Base-by-base conservation (phyloP, 2,329 filamentous ascomycete genomes). In the Pezicula radicicola region DNA sequence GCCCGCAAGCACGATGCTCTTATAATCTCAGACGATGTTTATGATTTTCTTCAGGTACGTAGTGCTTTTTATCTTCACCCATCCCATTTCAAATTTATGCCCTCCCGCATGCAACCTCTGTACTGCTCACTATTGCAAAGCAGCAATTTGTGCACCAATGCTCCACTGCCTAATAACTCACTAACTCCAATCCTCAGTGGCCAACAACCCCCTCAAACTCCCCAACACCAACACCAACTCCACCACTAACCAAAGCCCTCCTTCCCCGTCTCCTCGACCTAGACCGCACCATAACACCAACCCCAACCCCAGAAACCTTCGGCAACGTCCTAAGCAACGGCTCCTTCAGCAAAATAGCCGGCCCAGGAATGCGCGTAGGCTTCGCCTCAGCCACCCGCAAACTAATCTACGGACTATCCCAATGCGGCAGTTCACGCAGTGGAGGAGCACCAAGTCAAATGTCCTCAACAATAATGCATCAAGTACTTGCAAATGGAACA, bases 21-120 rank as follows among this genome's bases (percentile, higher is more conserved):
- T n/a, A 71, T 97, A 50, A 78, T 97, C 27, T 83, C 83, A 46
- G 93, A 97, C 71, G 94, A 99, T 68, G 91, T 97, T 9, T 99
- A 99, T 66, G 93, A 97, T 68, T 87, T 93, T 59, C 76, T 97
- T 5, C 88, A 92, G 6, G 25, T 25, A 25, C 25, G 25, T 6
- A 25, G 4, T 25, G 25, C 6, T 25, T 25, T 7, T 25, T 25
- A 3, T 21, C 25, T 5, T 25, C 25, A 6, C 25, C 4, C 25
- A 25, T 25, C 25, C 25, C 4, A n/a, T 25, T 7, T 25, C 6
- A 25, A 25, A 25, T 6, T 25, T 1, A 25, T 25, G 6, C 25
- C 25, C 25, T 25, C 25, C 6, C 6, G 6, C 25, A 25, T 25
- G 25, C 6, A 5, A 7, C 25, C 25, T 5, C 25, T 25, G 1